phyloP scores from a whole-genome alignment of 139 green algal genomes.

The Chlorokybus atmophyticus region DNA sequence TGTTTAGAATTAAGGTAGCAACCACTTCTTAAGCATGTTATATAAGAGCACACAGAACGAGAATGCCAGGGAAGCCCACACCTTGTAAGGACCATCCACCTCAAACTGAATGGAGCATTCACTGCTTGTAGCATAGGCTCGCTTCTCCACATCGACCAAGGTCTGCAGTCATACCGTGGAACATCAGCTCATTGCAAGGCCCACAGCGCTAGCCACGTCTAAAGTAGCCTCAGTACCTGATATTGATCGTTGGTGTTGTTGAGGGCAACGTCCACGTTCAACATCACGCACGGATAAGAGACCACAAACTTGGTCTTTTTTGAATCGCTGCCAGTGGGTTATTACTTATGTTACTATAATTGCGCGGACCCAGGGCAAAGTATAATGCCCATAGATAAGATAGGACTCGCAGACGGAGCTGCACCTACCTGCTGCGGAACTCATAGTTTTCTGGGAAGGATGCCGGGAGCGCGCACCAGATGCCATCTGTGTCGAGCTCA shows the following conservation, averaged over 20 bases:
- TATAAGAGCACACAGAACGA: too few relatives aligned
- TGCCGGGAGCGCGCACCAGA: slow-evolving; percentile 83
- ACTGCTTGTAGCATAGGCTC: slow-evolving; percentile 50
- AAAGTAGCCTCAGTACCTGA: too few relatives aligned
- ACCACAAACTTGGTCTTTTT: slow-evolving; percentile 58
- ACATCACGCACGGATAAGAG: slow-evolving; percentile 89
- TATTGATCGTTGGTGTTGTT: slow-evolving; percentile 97
- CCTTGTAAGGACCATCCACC: slow-evolving; percentile 44
- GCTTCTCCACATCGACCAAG: slow-evolving; percentile 39
- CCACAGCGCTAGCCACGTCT: too few relatives aligned
- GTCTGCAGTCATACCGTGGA: slow-evolving; percentile 25
- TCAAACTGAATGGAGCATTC: slow-evolving; percentile 98
- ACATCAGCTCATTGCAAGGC: too few relatives aligned
- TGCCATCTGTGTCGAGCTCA: slow-evolving; percentile 97
- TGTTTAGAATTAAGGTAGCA: too few relatives aligned
- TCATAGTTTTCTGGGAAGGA: slow-evolving; percentile 93
- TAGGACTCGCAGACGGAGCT: too few relatives aligned
- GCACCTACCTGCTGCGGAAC: slow-evolving; percentile 23
- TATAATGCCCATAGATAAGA: too few relatives aligned
- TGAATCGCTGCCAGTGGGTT: slow-evolving; percentile 23
- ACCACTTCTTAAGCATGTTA: too few relatives aligned
- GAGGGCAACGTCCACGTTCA: slow-evolving; percentile 88
- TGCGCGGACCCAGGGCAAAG: neutral
- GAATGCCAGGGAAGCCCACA: too few relatives aligned
- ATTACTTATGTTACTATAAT: neutral